These are phyloP conservation scores for Chlamydomonas reinhardtii DNA, from an alignment of 163 green algal genomes.

Conservation along the genomic window DNA sequence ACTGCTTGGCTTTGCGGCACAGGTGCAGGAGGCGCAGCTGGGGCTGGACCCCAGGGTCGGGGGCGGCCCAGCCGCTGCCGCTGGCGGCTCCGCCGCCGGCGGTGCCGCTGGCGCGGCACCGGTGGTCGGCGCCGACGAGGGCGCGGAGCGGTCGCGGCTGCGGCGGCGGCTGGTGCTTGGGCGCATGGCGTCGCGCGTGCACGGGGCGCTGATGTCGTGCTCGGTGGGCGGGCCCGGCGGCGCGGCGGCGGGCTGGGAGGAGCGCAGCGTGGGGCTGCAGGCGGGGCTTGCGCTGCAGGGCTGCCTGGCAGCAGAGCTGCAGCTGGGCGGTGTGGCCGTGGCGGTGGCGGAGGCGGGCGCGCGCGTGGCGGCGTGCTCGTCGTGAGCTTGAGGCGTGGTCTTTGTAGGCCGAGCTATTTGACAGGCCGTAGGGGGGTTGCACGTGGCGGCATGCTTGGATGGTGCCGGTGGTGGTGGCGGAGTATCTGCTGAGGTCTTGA, in stretches of 20 bases:
- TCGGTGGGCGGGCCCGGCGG: not conserved
- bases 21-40: constrained; percentile 30
- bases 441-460: too few relatives aligned
- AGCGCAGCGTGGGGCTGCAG: not conserved
- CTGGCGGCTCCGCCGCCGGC: not conserved
- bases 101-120: too few relatives aligned
- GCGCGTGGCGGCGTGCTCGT: constrained; percentile 20
- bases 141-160: not conserved
- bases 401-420: too few relatives aligned
- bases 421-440: too few relatives aligned
- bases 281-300: constrained; percentile 10
- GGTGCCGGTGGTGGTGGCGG: too few relatives aligned
- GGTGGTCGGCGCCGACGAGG: not conserved
- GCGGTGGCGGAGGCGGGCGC: constrained; percentile 41
- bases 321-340: constrained; percentile 31
- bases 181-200: not conserved
- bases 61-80: not conserved
- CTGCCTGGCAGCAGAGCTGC: constrained; percentile 23
- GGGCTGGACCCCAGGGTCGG: not conserved
- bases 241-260: not conserved
- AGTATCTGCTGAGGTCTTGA: too few relatives aligned
- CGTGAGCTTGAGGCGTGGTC: too few relatives aligned
- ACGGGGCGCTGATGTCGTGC: not conserved
- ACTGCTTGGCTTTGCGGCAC: not conserved
- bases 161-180: constrained; percentile 29